Conservation (phyloP, 805 yeast genomes). For the Pichia membranifaciens region DNA sequence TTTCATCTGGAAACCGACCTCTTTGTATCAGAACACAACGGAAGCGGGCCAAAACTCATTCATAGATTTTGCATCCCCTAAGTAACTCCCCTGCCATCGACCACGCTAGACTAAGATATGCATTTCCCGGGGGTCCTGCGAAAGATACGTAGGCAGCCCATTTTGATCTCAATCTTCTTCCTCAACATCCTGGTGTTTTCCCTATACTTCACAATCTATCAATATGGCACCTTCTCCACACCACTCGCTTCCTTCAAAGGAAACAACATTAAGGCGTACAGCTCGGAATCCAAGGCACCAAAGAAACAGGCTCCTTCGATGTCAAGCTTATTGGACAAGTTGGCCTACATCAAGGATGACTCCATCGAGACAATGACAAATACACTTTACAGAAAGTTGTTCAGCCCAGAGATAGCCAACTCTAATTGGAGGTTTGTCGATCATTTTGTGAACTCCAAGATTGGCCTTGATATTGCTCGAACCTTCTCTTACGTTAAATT, state of each 20-base stretch:
- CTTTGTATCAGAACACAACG: no score
- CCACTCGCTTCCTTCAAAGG: background rate
- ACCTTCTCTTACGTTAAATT: background rate
- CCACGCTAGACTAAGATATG: no score
- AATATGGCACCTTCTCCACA: background rate
- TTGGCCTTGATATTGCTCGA: background rate
- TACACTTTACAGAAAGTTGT: background rate
- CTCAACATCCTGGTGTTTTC: background rate
- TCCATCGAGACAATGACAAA: background rate
- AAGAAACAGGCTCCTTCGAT: background rate
- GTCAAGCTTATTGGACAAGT: constrained; percentile 1
- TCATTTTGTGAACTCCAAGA: background rate
- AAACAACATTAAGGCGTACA: no score
- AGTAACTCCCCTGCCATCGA: no score
- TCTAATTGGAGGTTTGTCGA: constrained; percentile 1
- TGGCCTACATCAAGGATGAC: background rate
- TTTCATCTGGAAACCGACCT: no score
- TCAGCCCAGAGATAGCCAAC: background rate
- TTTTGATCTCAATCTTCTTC: background rate
- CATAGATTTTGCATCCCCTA: no score
- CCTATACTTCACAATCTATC: background rate
- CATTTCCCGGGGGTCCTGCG: background rate
- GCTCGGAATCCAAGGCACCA: no score
- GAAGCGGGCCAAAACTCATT: no score
- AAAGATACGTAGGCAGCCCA: background rate